These are phyloP conservation scores for Alternaria gaisen DNA, from an alignment of 2,329 filamentous ascomycete genomes.

Conservation along the genomic window DNA sequence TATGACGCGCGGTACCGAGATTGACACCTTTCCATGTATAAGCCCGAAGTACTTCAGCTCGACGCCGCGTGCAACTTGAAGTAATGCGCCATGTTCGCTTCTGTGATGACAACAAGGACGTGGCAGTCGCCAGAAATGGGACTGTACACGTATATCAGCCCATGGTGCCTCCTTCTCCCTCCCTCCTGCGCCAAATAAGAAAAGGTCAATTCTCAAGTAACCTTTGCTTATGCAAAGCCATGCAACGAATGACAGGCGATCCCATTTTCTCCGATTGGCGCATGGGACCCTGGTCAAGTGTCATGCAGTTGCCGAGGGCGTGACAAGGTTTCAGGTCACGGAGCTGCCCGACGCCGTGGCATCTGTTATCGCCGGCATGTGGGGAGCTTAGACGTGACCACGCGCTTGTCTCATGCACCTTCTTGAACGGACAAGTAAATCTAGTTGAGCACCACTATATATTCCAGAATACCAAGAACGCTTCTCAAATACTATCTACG, in stretches of 20 bases:
- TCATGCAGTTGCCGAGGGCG: constrained; percentile 3
- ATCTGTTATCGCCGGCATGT: constrained; percentile 19
- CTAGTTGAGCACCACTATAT: background rate
- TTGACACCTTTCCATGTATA: background rate
- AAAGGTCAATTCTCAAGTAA: constrained; percentile 5
- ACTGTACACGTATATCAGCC: background rate
- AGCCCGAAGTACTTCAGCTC: background rate
- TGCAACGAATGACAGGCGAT: constrained; percentile 3
- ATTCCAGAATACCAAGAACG: background rate
- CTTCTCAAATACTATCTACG: background rate
- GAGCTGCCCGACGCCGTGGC: constrained; percentile 18
- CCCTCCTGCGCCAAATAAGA: constrained; percentile 4
- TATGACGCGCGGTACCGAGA: constrained; percentile 17
- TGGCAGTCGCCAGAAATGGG: background rate
- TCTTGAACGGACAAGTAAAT: constrained; percentile 9
- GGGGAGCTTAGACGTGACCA: constrained; percentile 4
- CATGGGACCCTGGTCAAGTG: constrained; percentile 8
- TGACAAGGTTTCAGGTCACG: constrained; percentile 10
- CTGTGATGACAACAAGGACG: background rate
- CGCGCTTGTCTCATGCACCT: constrained; percentile 22
- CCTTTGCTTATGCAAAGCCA: constrained; percentile 1
- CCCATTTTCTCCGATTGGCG: constrained; percentile 17
- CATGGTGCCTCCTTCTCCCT: background rate
- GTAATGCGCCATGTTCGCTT: background rate
- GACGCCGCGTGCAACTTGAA: background rate